Base-by-base conservation (phyloP, 805 yeast species). In the Yarrowia hollandica region DNA sequence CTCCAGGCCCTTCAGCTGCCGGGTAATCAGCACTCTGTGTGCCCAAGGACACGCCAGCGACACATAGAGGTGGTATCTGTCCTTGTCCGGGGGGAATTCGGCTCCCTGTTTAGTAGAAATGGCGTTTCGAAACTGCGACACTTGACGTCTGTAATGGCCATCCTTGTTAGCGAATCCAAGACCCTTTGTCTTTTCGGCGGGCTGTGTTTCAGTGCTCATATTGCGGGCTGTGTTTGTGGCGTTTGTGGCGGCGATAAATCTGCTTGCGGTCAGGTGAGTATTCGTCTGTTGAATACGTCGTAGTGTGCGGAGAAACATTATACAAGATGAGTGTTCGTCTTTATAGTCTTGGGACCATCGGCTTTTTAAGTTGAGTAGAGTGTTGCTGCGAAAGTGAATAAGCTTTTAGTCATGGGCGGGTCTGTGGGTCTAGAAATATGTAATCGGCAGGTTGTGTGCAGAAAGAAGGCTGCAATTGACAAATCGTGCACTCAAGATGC, bases 31-130 rank as follows among this genome's bases (percentile, higher is more conserved):
- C 0, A 91, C 82, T 63, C 98, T 79, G 69, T 89, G 96, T 0
- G 97, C 97, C 91, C 97, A 92, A 4, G 99, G 98, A 73, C 99
- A 92, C 1, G 96, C 96, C 50, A 79, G 76, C 0, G 94, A 86
- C 10, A 90, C 96, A 66, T 87, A 91, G 59, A 90, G 78, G 72
- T 91, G 96, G 69, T 92, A 92, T 67, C 99, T 79, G 60, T 82
- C 82, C 44, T 79, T 77, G 68, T 90, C 96, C 4, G 96, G 89
- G 15, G 82, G 75, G 69, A 83, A 88, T 62, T 77, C 71, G 12
- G 89, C 80, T 14, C 84, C 88, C 1, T 82, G 76, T 23, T 75
- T 74, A 1, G 79, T 65, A 2, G 87, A 80, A 44, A 90, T 83
- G 21, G 72, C 72, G 67, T 86, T 81, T 69, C 96, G 78, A 71